Evolutionary conservation across 2,329 filamentous ascomycete species (phyloP), one percentile per base, ranked within the genome.

Genomic region (Akanthomyces muscarius): DNA sequence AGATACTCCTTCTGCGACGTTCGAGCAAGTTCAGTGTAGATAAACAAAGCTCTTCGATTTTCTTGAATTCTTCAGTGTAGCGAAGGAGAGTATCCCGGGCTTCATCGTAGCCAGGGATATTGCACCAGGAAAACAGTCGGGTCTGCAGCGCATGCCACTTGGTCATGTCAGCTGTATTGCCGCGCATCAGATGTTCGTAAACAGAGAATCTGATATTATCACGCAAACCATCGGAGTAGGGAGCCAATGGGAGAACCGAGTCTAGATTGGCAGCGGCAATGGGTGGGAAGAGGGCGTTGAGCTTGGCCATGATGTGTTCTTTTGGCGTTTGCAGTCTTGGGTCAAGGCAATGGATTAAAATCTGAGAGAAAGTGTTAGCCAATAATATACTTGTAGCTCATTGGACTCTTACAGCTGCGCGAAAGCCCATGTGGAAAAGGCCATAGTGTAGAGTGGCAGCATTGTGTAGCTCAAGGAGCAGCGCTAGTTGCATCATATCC

Each of bases 271-370:
- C 64, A 13, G 71, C 63, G 10, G 68, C 58, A 11, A 66, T 61
- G 1, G 74, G 63, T 1, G 75, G 73, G 41, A 77, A 74, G 23
- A 77, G 65, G 6, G 75, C 69, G 55, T 77, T 77, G 28, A 77
- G 65, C 7, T 69, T 67, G 25, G 73, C 75, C 41, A 74, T 68
- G 16, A 67, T 64, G 6, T 67, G 61, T 3, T 55, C 47, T 16
- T 30, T 67, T 66, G 56, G 58, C 61, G 21, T 30, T 11, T 44
- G 23, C 48, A 38, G 23, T 63, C 62, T 21, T 63, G 63, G 11
- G 59, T 65, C 38, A 73, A 59, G 30, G 69, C 65, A 4, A 69
- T 51, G 57, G 3, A 74, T 66, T 11, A 75, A 66, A 21, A 71
- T 66, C 73, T 75, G n/a, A 5, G 23, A 36, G 6, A 21, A n/a